phyloP scores from a whole-genome alignment of 148 eudicot genomes.

The Nyssa sinensis region DNA sequence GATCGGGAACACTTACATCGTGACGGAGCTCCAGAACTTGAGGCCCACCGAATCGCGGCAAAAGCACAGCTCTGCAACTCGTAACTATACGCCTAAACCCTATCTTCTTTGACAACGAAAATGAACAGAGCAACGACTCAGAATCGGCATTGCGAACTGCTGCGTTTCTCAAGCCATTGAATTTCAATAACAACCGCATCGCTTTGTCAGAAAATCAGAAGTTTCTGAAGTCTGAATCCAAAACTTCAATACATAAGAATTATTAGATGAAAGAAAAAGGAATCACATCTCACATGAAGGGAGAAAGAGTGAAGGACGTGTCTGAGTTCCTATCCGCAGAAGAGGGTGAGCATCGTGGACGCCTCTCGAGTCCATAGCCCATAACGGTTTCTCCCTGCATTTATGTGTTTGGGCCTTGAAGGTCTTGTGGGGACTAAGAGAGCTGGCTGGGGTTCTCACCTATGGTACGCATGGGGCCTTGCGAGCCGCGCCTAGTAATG shows the following conservation, averaged over 20 bases:
- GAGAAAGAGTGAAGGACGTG: conserved; percentile 37
- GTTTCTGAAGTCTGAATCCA: not conserved
- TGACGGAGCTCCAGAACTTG: conserved; percentile 68
- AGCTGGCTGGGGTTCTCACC: no score
- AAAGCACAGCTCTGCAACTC: conserved; percentile 71
- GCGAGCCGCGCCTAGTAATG: no score
- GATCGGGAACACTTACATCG: conserved; percentile 65
- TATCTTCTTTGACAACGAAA: conserved; percentile 17
- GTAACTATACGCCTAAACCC: conserved; percentile 57
- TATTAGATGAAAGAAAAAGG: not conserved
- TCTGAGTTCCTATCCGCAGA: conserved; percentile 35
- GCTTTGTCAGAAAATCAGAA: not conserved
- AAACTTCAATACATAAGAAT: not conserved
- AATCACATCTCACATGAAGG: no score
- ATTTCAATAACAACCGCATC: conserved; percentile 54
- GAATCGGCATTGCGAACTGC: conserved; percentile 12
- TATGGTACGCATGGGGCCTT: no score
- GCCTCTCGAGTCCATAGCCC: not conserved
- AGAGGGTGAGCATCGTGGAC: not conserved
- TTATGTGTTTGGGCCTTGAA: no score
- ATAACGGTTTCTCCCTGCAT: no score
- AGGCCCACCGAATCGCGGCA: conserved; percentile 87
- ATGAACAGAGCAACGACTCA: conserved; percentile 7
- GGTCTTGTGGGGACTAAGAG: no score
- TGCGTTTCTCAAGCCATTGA: conserved; percentile 23